phyloP scores from a whole-genome alignment of 805 yeast species.

The Cyberlindnera euphorbiiphila region DNA sequence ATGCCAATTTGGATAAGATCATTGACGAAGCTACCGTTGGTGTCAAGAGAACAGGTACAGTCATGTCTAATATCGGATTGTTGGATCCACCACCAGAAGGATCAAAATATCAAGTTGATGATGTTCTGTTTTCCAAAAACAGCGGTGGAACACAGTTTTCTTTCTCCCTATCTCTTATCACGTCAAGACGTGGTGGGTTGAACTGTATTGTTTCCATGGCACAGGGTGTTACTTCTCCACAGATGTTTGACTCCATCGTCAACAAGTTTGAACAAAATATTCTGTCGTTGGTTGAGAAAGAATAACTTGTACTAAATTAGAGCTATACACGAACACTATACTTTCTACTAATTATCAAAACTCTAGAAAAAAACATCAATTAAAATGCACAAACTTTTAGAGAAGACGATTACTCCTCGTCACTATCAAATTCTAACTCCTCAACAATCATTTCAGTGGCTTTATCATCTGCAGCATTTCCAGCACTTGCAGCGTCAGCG shows the following conservation, averaged over 20 bases:
- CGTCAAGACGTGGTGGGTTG: constrained; percentile 16
- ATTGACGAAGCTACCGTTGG: constrained; percentile 10
- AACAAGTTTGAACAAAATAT: constrained; percentile 12
- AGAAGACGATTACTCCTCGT: constrained; percentile 20
- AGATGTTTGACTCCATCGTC: constrained; percentile 12
- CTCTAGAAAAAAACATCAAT: too few relatives aligned
- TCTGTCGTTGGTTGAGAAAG: neutral
- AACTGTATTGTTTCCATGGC: constrained; percentile 17
- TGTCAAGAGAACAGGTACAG: constrained; percentile 12
- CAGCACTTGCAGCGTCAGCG: constrained; percentile 1
- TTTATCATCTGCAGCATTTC: constrained; percentile 1
- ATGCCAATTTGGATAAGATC: constrained; percentile 17
- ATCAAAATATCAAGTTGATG: constrained; percentile 12
- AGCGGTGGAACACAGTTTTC: constrained; percentile 15
- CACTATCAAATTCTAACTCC: constrained; percentile 30
- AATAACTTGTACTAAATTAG: too few relatives aligned
- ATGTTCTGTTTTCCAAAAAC: constrained; percentile 15
- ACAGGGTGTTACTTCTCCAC: constrained; percentile 6
- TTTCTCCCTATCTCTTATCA: constrained; percentile 10
- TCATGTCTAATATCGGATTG: constrained; percentile 23
- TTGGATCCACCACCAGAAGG: neutral
- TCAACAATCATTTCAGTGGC: constrained; percentile 13
- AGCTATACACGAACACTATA: too few relatives aligned
- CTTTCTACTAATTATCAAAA: constrained; percentile 4
- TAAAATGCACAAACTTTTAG: too few relatives aligned